Conservation (phyloP, 805 yeast genomes). For the Blastobotrys muscicola region DNA sequence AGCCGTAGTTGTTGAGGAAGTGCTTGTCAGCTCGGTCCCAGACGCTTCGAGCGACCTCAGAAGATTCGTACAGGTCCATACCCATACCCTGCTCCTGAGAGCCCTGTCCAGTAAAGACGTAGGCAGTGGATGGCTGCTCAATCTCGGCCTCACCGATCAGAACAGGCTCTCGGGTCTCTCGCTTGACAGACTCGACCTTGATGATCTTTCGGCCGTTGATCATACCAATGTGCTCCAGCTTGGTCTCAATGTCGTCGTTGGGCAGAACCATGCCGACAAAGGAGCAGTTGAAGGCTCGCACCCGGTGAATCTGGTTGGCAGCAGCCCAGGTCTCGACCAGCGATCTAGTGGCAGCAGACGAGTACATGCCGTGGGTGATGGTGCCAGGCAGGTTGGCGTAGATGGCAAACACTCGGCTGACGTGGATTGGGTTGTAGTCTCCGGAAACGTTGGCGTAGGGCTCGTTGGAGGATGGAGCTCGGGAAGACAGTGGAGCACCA, state of each 20-base stretch:
- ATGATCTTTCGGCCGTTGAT: constrained; percentile 97
- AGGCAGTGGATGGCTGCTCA: constrained; percentile 94
- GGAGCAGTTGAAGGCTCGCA: constrained; percentile 82
- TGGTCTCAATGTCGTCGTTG: constrained; percentile 78
- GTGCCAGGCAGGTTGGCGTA: constrained; percentile 95
- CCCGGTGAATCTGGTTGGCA: constrained; percentile 90
- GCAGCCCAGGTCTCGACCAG: constrained; percentile 98
- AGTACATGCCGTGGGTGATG: constrained; percentile 98
- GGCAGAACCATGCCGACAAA: constrained; percentile 98
- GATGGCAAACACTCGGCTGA: constrained; percentile 85
- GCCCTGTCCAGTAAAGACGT: constrained; percentile 99
- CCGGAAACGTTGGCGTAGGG: constrained; percentile 96
- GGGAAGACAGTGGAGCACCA: constrained; percentile 35
- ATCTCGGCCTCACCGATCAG: constrained; percentile 95
- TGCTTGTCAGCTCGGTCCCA: constrained; percentile 98
- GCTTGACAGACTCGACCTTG: constrained; percentile 81
- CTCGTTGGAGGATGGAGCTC: constrained; percentile 93
- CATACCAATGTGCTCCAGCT: constrained; percentile 95
- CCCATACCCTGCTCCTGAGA: constrained; percentile 99
- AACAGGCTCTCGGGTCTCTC: constrained; percentile 67
- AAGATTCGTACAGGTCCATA: constrained; percentile 90
- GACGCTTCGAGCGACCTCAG: constrained; percentile 86
- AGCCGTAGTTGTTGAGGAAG: constrained; percentile 88
- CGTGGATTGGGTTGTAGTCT: constrained; percentile 97
- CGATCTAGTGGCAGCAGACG: constrained; percentile 90